Percentiles rank a stretch among this genome's conserved stretches.
phyloP scores from a whole-genome alignment of 2,329 filamentous ascomycete species.

The Clarireedia paspali region DNA sequence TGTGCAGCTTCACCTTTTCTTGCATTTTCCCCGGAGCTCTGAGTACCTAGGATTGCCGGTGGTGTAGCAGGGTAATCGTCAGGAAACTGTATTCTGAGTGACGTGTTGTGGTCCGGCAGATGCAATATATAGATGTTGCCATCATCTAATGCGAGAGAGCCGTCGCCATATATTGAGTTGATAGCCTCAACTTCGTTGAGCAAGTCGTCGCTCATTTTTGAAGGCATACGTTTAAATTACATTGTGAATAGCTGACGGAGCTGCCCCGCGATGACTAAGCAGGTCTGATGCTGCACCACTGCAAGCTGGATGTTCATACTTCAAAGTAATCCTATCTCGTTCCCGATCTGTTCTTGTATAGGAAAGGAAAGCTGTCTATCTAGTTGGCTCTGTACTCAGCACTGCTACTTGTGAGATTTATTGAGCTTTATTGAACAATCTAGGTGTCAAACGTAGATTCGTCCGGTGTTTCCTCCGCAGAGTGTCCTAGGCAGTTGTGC shows the following conservation, averaged over 20 bases:
- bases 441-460: too few relatives aligned
- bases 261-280: background rate
- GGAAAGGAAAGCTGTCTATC: too few relatives aligned
- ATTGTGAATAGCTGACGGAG: background rate
- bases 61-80: conserved; percentile 65
- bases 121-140: conserved; percentile 50
- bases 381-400: too few relatives aligned
- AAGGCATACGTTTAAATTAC: background rate
- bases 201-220: conserved; percentile 36
- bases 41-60: conserved; percentile 68
- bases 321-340: too few relatives aligned
- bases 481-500: too few relatives aligned
- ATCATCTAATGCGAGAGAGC: conserved; percentile 42
- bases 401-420: too few relatives aligned
- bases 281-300: background rate
- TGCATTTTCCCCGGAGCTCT: conserved; percentile 63
- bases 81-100: conserved; percentile 61
- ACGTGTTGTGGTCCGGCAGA: conserved; percentile 52
- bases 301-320: background rate
- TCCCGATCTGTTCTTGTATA: too few relatives aligned
- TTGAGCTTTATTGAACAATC: too few relatives aligned
- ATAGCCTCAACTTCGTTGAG: conserved; percentile 71
- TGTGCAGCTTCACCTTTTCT: conserved; percentile 64
- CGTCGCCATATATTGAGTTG: conserved; percentile 73
- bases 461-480: too few relatives aligned